These are phyloP conservation scores for Effrenium voratum DNA, from an alignment of 73 alveolate species.

Conservation along the genomic window DNA sequence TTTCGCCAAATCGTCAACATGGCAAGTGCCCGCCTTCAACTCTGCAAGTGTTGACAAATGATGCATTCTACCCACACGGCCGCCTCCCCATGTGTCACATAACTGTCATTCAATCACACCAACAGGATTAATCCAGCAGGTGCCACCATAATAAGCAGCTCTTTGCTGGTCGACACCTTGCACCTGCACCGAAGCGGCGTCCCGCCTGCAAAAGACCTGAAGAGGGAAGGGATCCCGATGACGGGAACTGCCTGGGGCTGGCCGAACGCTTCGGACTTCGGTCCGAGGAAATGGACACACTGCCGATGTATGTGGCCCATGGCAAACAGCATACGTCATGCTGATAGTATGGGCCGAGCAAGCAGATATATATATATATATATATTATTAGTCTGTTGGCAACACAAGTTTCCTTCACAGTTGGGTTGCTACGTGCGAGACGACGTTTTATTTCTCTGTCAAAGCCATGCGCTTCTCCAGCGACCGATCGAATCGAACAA, in stretches of 20 bases:
- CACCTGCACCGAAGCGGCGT: not conserved
- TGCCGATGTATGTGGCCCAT: not conserved
- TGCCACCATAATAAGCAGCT: not conserved
- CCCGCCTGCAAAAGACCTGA: constrained; percentile 58
- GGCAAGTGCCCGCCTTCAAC: not conserved
- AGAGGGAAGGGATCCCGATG: constrained; percentile 59
- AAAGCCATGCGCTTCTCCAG: no score
- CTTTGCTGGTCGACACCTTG: not conserved
- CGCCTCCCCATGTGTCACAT: not conserved
- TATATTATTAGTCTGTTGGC: not conserved
- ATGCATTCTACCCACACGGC: not conserved
- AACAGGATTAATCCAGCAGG: not conserved
- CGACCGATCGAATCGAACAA: no score
- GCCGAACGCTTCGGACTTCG: not conserved
- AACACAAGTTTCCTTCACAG: not conserved
- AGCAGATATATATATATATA: no score
- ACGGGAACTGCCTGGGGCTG: constrained; percentile 78
- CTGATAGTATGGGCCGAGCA: not conserved
- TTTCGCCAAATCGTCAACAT: no score
- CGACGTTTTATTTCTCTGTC: no score
- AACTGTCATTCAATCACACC: not conserved
- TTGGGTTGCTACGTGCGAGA: not conserved
- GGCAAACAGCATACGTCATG: not conserved
- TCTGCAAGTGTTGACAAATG: not conserved
- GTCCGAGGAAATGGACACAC: not conserved